Base-by-base conservation (phyloP, 495 filamentous ascomycete species). In the Tuber indicum region DNA sequence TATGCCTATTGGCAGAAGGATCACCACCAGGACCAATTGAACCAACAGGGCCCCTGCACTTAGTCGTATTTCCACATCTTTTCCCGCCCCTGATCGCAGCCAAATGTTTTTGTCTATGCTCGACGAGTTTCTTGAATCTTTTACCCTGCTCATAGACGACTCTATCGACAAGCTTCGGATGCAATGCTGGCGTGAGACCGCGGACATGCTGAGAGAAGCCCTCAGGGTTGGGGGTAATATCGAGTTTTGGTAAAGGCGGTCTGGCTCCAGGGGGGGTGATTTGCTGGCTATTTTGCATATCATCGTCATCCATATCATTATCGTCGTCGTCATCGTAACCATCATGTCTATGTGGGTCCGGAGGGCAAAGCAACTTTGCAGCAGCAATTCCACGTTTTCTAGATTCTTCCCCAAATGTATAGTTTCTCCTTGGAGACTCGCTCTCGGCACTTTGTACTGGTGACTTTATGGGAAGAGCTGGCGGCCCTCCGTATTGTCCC, bases 161-260 rank as follows among this genome's bases (percentile, higher is more conserved):
- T 70, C 95, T 90, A n/a, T 95, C 91, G 26, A 95, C 88, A 79
- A 98, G 86, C 81, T 89, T 92, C 26, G 86, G 87, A 72, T 89
- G 86, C n/a, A 92, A 83, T 6, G 87, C 86, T 19, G 94, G 92
- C 79, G 94, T 94, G 46, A 94, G 84, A 78, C 89, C 86, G 77
- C 89, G 85, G 32, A 96, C 88, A 84, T 97, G 93, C 17, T 88
- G 85, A 77, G 89, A 90, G 85, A 97, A 97, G 7, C 94, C 94
- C 73, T 90, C 89, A 26, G 89, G 84, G 12, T 89, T 95, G 7
- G 95, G 93, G 39, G 91, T 82, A 47, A 83, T 83, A 72, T 76
- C 75, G 44, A 81, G 43, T 47, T 78, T 83, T n/a, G 72, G 75
- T 5, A 75, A 49, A 19, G 47, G 43, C n/a, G 73, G 43, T 43